Evolutionary conservation across 495 filamentous ascomycete genomes (phyloP).

Genomic region (Pyrenula aspistea): DNA sequence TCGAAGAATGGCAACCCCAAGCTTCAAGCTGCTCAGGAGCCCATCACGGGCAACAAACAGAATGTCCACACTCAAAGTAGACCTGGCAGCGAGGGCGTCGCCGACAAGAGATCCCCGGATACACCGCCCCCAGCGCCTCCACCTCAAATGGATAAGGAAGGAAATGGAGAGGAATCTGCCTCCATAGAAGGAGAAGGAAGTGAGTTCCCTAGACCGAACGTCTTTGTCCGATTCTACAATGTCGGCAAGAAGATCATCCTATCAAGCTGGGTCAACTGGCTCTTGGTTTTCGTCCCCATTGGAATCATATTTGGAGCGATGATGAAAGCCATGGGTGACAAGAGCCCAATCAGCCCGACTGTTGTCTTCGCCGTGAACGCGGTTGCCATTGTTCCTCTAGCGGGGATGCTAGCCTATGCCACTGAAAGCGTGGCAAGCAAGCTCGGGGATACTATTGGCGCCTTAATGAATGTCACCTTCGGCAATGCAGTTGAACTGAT

Average conservation of each 20-base stretch:
- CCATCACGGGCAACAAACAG: not conserved
- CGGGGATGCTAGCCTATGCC: slow-evolving; percentile 65
- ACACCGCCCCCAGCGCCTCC: slow-evolving; percentile 33
- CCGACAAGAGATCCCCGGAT: slow-evolving; percentile 17
- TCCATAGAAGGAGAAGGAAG: slow-evolving; percentile 6
- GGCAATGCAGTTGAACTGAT: slow-evolving; percentile 86
- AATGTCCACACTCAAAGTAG: slow-evolving; percentile 7
- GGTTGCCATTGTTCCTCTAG: slow-evolving; percentile 71
- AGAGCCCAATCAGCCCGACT: slow-evolving; percentile 18
- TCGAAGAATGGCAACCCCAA: not conserved
- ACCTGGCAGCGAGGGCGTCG: slow-evolving; percentile 7
- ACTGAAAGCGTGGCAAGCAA: slow-evolving; percentile 71
- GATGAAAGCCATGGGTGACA: slow-evolving; percentile 13
- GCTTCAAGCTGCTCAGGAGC: not conserved
- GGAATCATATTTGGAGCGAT: slow-evolving; percentile 56
- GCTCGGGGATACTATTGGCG: slow-evolving; percentile 70
- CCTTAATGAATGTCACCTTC: slow-evolving; percentile 77
- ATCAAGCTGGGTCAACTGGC: slow-evolving; percentile 65
- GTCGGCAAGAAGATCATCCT: slow-evolving; percentile 42
- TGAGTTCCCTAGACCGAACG: slow-evolving; percentile 25
- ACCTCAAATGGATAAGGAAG: slow-evolving; percentile 33
- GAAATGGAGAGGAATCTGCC: slow-evolving; percentile 38
- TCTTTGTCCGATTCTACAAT: slow-evolving; percentile 33
- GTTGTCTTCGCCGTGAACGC: slow-evolving; percentile 71
- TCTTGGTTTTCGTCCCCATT: slow-evolving; percentile 69